These are phyloP conservation scores for Trichophyton equinum DNA, from an alignment of 2,329 filamentous ascomycete species.

Conservation along the genomic window DNA sequence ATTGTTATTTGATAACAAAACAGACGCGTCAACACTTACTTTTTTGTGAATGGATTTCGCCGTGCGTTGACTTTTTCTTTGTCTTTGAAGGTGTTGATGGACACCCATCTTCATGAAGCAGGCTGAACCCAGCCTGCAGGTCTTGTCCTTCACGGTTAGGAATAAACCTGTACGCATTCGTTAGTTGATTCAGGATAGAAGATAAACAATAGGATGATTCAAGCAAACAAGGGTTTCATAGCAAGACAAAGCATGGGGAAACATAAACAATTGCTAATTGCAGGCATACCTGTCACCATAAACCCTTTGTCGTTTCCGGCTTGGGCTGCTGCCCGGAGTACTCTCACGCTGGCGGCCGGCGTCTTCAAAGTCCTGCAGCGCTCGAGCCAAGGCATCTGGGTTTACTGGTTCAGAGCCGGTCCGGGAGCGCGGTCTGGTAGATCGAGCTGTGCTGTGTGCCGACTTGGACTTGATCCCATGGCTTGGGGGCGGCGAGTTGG, in stretches of 20 bases:
- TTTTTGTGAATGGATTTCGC: constrained; percentile 86
- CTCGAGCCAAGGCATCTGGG: constrained; percentile 46
- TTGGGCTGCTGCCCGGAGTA: constrained; percentile 53
- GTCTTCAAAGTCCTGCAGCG: constrained; percentile 50
- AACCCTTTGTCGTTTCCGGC: constrained; percentile 54
- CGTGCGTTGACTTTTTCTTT: constrained; percentile 73
- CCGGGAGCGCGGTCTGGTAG: constrained; percentile 18
- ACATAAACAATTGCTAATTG: background rate
- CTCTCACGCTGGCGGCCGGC: constrained; percentile 46
- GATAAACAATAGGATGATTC: background rate
- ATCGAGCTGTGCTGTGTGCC: constrained; percentile 12
- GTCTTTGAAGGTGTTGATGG: constrained; percentile 79
- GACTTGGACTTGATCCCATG: constrained; percentile 34
- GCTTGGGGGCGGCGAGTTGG: constrained; percentile 48
- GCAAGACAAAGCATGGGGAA: background rate
- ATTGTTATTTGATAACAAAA: constrained; percentile 5
- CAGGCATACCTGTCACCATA: constrained; percentile 47
- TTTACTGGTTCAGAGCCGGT: constrained; percentile 43
- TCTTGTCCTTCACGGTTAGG: constrained; percentile 89
- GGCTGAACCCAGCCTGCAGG: constrained; percentile 79
- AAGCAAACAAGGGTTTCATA: background rate
- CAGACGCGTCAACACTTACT: constrained; percentile 43
- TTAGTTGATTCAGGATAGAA: background rate
- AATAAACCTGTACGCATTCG: constrained; percentile 59
- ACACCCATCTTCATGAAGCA: constrained; percentile 84